Evolutionary conservation across 208 protist genomes (phyloP).

Genomic region (Giardia muris): DNA sequence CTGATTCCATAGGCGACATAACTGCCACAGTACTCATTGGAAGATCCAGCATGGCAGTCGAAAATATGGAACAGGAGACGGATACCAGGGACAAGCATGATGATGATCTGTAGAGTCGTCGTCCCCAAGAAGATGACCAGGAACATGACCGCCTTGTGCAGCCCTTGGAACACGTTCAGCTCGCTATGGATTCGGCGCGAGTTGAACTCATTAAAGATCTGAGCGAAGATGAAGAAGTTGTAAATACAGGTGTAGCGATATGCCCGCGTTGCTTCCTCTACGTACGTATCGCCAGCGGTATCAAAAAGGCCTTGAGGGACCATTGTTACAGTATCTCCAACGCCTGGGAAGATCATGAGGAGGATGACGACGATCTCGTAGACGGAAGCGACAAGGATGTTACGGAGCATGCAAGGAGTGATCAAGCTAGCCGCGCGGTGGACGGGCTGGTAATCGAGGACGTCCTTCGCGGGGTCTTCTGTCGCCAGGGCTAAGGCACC

Average conservation of each 20-base stretch:
- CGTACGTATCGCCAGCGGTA: background rate
- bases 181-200: constrained; percentile 34
- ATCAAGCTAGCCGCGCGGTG: constrained; percentile 18
- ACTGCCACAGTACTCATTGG: background rate
- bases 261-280: background rate
- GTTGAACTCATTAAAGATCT: constrained; percentile 39
- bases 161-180: constrained; percentile 29
- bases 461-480: constrained; percentile 58
- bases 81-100: constrained; percentile 33
- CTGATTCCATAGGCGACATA: background rate
- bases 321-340: background rate
- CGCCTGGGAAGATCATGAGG: background rate
- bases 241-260: constrained; percentile 31
- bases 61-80: constrained; percentile 9
- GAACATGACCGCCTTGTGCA: constrained; percentile 29
- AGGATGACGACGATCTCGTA: constrained; percentile 30
- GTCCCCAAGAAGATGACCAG: background rate
- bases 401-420: constrained; percentile 30
- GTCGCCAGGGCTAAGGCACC: constrained; percentile 82
- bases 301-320: constrained; percentile 7
- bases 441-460: constrained; percentile 32
- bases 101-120: constrained; percentile 19
- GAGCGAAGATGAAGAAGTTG: constrained; percentile 34
- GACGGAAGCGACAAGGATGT: background rate
- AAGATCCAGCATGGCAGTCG: background rate